Evolutionary conservation across 148 eudicot genomes (phyloP).

Genomic region (Pouteria glomerata): DNA sequence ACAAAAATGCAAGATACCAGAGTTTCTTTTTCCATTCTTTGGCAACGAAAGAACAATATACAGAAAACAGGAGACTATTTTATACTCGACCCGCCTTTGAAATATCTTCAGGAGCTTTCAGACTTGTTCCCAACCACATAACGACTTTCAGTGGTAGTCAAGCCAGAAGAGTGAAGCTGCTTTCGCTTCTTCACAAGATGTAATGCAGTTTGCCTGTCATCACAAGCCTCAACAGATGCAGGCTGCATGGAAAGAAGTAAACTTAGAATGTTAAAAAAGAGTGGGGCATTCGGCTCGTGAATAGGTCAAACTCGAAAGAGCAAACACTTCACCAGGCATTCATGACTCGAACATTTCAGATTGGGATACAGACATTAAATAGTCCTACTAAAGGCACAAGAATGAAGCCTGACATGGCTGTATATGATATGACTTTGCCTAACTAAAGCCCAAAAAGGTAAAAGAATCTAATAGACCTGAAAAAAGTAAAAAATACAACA

Average conservation of each 20-base stretch:
- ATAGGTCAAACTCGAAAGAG: not conserved
- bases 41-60: not conserved
- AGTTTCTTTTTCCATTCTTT: not conserved
- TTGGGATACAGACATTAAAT: not conserved
- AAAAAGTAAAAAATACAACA: not conserved
- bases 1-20: not conserved
- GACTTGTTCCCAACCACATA: conserved; percentile 46
- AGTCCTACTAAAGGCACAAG: not conserved
- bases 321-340: not conserved
- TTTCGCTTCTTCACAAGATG: conserved; percentile 68
- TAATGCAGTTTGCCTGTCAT: conserved; percentile 53
- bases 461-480: not conserved
- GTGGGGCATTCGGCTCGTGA: not conserved
- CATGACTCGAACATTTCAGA: not conserved
- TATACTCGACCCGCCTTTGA: not conserved
- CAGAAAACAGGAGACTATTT: not conserved
- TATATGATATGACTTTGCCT: not conserved
- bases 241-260: conserved; percentile 43
- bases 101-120: conserved; percentile 10
- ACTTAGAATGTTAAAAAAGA: not conserved
- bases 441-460: not conserved
- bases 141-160: conserved; percentile 37
- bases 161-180: conserved; percentile 60
- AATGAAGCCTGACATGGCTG: not conserved
- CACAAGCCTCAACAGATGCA: conserved; percentile 50